Conservation (phyloP, 768 basidiomycete species). For the Suillus tomentosus region DNA sequence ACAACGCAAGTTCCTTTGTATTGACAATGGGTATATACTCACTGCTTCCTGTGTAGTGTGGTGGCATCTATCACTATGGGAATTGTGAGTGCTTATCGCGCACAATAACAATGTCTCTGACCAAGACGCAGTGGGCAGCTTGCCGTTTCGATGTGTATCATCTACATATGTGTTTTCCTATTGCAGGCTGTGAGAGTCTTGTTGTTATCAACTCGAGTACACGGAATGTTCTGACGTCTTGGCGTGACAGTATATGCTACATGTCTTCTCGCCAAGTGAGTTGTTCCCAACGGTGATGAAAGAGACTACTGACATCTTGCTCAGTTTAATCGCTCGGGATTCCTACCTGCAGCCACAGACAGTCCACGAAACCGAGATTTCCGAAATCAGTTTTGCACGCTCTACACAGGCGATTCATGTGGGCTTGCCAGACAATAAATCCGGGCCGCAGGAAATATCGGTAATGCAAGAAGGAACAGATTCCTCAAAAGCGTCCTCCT, state of each 20-base stretch:
- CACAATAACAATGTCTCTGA: not conserved
- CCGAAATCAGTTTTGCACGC: not conserved
- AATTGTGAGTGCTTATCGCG: constrained; percentile 20
- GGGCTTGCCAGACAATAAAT: not conserved
- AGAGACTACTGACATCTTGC: not conserved
- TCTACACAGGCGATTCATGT: not conserved
- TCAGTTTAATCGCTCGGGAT: constrained; percentile 30
- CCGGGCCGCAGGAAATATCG: not conserved
- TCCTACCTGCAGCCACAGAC: constrained; percentile 24
- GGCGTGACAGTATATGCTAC: constrained; percentile 25
- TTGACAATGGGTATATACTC: not conserved
- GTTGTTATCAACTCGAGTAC: not conserved
- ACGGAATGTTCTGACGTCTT: not conserved
- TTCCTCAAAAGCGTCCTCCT: not conserved
- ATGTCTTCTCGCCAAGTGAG: constrained; percentile 34
- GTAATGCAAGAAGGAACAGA: not conserved
- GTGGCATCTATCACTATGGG: constrained; percentile 15
- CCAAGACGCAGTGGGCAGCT: constrained; percentile 21
- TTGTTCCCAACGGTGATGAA: not conserved
- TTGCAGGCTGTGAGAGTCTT: constrained; percentile 24
- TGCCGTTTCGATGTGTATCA: constrained; percentile 21
- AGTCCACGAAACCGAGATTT: not conserved
- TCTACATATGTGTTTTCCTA: constrained; percentile 27
- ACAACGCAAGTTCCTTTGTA: constrained; percentile 20
- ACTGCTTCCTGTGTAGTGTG: constrained; percentile 17